Evolutionary conservation across 2,329 filamentous ascomycete species (phyloP).

Genomic region (Pseudohalonectria lignicola): DNA sequence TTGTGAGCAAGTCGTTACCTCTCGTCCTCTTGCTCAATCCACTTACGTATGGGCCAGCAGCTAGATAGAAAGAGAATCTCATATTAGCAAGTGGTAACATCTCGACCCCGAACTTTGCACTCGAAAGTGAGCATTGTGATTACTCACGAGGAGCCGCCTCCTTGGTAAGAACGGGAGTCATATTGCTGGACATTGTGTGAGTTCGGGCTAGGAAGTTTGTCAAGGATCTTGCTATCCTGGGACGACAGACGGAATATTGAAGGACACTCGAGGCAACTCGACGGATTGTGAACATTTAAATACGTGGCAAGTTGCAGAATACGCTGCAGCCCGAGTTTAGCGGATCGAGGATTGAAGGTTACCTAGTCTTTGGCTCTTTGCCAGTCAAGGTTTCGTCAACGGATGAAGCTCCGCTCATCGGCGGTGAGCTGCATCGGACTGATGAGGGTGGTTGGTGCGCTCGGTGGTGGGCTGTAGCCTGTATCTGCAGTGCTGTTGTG

Average conservation of each 20-base stretch:
- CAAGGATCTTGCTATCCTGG: slow-evolving; percentile 2
- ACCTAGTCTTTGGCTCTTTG: too few species aligned
- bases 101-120: too few species aligned
- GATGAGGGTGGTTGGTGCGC: too few species aligned
- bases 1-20: not conserved
- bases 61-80: slow-evolving; percentile 20
- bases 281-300: not conserved
- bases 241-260: not conserved
- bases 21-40: not conserved
- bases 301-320: too few species aligned
- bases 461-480: too few species aligned
- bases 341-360: too few species aligned
- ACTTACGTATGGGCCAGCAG: slow-evolving; percentile 53
- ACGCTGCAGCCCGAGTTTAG: too few species aligned
- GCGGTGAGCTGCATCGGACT: too few species aligned
- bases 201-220: slow-evolving; percentile 9
- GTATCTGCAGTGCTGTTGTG: too few species aligned
- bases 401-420: too few species aligned
- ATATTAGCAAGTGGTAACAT: too few species aligned
- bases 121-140: not conserved
- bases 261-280: not conserved
- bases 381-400: too few species aligned
- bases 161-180: slow-evolving; percentile 42
- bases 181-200: slow-evolving; percentile 32
- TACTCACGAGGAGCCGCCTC: slow-evolving; percentile 47